These are phyloP conservation scores for Earliella scabrosa DNA, from an alignment of 1,284 basidiomycete genomes.

Conservation along the genomic window DNA sequence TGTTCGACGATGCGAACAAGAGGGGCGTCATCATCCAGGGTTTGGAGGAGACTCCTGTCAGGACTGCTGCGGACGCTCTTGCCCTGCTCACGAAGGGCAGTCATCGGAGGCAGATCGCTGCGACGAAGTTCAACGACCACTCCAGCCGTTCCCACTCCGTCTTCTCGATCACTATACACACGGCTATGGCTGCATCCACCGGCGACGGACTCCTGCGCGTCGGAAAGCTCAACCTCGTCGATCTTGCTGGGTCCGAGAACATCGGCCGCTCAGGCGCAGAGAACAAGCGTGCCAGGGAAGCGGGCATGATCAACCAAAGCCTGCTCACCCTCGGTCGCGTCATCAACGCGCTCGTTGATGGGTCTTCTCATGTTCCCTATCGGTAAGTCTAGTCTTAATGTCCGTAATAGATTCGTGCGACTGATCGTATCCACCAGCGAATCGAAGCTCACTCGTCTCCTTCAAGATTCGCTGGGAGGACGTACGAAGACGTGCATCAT, in stretches of 20 bases:
- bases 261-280: conserved; percentile 96
- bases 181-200: conserved; percentile 79
- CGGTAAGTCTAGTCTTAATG: conserved; percentile 53
- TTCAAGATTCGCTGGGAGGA: conserved; percentile 99
- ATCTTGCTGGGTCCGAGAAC: conserved; percentile 97
- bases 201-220: conserved; percentile 92
- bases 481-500: conserved; percentile 98
- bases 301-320: conserved; percentile 99
- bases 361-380: conserved; percentile 92
- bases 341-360: conserved; percentile 96
- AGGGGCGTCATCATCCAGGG: conserved; percentile 94
- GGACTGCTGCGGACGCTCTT: conserved; percentile 85
- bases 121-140: conserved; percentile 98
- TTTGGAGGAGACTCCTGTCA: conserved; percentile 89
- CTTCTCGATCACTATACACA: conserved; percentile 95
- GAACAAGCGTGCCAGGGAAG: conserved; percentile 94
- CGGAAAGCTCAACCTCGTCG: conserved; percentile 97
- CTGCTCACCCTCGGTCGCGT: conserved; percentile 95
- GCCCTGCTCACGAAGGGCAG: conserved; percentile 88
- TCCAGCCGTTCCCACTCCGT: conserved; percentile 98
- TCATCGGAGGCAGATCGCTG: conserved; percentile 90
- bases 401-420: background rate
- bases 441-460: conserved; percentile 93
- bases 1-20: conserved; percentile 91
- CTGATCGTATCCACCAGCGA: conserved; percentile 49